A percentile compares a stretch with the other conserved stretches of the same genome.
phyloP scores from a whole-genome alignment of 257 asterid genomes.

The Forsythia suspensa region DNA sequence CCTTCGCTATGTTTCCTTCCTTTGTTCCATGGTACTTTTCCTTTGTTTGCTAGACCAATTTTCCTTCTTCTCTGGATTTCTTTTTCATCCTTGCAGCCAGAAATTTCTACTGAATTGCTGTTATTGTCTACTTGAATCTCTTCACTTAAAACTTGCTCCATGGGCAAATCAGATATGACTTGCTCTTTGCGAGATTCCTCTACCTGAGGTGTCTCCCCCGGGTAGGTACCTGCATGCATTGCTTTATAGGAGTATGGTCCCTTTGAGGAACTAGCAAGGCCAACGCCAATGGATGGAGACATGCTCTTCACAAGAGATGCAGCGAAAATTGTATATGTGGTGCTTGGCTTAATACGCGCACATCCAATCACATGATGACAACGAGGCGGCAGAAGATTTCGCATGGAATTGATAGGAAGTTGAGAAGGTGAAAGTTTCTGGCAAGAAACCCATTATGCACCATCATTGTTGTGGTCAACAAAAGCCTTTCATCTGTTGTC shows the following conservation, averaged over 20 bases:
- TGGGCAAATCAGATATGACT: conserved; percentile 14
- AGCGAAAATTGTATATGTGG: conserved; percentile 18
- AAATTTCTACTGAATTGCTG: conserved; percentile 8
- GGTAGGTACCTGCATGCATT: conserved; percentile 27
- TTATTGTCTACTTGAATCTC: conserved; percentile 18
- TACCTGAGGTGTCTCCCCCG: conserved; percentile 19
- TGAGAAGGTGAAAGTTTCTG: conserved; percentile 53
- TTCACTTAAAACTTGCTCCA: conserved; percentile 27
- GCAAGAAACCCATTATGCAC: conserved; percentile 23
- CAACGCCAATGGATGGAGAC: conserved; percentile 27
- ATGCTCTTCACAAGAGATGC: conserved; percentile 32
- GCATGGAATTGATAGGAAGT: conserved; percentile 29
- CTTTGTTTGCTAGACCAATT: conserved; percentile 62
- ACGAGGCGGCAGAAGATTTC: conserved; percentile 18
- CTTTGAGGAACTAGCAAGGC: conserved; percentile 30
- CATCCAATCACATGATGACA: conserved; percentile 33
- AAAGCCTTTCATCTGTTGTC: conserved; percentile 2
- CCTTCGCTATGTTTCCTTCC: conserved; percentile 86
- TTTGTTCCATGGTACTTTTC: conserved; percentile 90
- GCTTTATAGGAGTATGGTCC: conserved; percentile 28
- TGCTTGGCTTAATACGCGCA: conserved; percentile 17
- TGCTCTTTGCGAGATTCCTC: conserved; percentile 33
- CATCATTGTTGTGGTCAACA: conserved; percentile 6
- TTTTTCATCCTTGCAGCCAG: conserved; percentile 28
- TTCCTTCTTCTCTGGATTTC: conserved; percentile 39